Evolutionary conservation across 1,139 yeast species (phyloP), one percentile per base, ranked within the genome.

Genomic region (Yamadazyma siamensis): DNA sequence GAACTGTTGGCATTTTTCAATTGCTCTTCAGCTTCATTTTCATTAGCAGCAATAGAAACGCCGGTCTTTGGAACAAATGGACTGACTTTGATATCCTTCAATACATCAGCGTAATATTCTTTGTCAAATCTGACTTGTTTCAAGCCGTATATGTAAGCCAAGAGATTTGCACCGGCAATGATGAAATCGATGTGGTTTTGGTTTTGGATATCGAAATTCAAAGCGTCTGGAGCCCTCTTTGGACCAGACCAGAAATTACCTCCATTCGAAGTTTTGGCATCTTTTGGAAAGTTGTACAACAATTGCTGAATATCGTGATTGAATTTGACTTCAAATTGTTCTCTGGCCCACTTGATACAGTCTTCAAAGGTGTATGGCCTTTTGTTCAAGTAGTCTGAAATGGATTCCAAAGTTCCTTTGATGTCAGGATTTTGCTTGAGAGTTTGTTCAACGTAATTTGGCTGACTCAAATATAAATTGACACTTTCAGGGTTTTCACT

Each of bases 171-270:
- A 38, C 83, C 98, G 12, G 87, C 94, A 30, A 82, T 80, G 35
- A 91, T 66, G 47, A 89, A 91, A 50, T 84, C 77, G 54, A 80
- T 75, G 54, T 91, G 97, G 49, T 85, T 82, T 9, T 71, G 71
- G 52, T 88, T 79, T 46, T 77, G 65, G 43, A 82, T 69, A 51
- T 88, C 94, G 55, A 91, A 89, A 12, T 46, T 67, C 41, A 88
- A 70, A 13, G 96, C 88, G 27, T 75, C 76, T 33, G 99, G 99
- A 14, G 96, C 95, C 57, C 98, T 80, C 65, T 91, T 91, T 26
- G 97, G 94, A 38, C 97, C 96, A 15, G 95, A 79, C 99, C 99
- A 91, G 63, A 91, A 91, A 43, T 95, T 94, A 21, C 83, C 89
- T 34, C 98, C 98, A 35, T 74, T 73, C 0, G 95, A 80, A 3